Base-by-base conservation (phyloP, 2,329 filamentous ascomycete species). In the Colletotrichum phormii region DNA sequence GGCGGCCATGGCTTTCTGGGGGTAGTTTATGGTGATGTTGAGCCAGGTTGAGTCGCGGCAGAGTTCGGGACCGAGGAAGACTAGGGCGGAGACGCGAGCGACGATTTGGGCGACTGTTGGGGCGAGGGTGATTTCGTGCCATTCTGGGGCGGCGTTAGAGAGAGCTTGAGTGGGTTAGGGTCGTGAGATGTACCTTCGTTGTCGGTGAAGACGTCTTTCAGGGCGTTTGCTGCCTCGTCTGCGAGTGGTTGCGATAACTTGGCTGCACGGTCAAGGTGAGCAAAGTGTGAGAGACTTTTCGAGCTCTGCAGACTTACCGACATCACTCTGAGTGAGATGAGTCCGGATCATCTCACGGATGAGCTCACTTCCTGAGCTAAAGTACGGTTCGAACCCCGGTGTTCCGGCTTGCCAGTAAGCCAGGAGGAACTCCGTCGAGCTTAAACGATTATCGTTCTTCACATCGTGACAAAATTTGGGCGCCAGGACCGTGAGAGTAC, bases 41-140 rank as follows among this genome's bases (percentile, higher is more conserved):
- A 88, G 81, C 87, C 87, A 89, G 58, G 81, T 78, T 33, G 82
- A 76, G 74, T 88, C 82, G 5, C 84, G 84, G 76, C 85, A 87
- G 18, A 88, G 76, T 6, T 80, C 78, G 5, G 78, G 76, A 5
- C 87, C 87, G 4, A 89, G 77, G 73, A 89, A 88, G 7, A 88
- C 82, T 4, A 86, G 81, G 2, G 87, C 85, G 0, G 87, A 87
- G 15, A 89, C 75, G 7, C 86, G 85, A 15, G 86, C 85, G 13
- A 90, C 82, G 11, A 87, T 63, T 15, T 54, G 49, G 2, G 71
- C 65, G 35, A 74, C 53, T 11, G 31, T 53, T 3, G 67, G 22
- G 24, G 62, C 59, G 29, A 63, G 51, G 9, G 24, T 18, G 9
- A 64, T 65, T 46, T 12, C 75, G 71, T 18, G 74, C 73, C 42